These are phyloP conservation scores for Aspergillus ellipticus DNA, from an alignment of 495 filamentous ascomycete genomes.

Conservation along the genomic window DNA sequence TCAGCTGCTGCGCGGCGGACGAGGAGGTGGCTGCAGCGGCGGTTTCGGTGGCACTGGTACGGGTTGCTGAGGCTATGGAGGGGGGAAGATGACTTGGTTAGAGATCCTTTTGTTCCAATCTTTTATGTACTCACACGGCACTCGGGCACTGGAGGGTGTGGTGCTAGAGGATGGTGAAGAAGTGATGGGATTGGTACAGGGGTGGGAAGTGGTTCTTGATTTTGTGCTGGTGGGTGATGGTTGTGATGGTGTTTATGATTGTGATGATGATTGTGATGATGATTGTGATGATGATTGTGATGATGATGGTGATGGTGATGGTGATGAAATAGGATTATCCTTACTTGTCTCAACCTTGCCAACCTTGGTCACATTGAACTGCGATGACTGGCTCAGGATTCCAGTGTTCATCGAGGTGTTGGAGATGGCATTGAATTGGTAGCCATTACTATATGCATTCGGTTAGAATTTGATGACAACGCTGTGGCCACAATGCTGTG, in stretches of 20 bases:
- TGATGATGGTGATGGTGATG: conserved; percentile 12
- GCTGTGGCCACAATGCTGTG: background rate
- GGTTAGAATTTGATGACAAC: background rate
- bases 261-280: too few relatives aligned
- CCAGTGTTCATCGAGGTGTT: conserved; percentile 25
- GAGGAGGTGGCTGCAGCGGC: conserved; percentile 7
- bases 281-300: background rate
- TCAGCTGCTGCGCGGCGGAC: conserved; percentile 23
- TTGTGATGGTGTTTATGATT: background rate
- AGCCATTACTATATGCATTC: conserved; percentile 20
- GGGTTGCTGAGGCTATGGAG: background rate
- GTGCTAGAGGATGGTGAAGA: too few relatives aligned
- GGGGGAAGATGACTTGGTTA: background rate
- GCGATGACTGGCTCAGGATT: conserved; percentile 31
- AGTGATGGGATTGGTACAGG: conserved; percentile 1
- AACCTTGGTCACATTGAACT: conserved; percentile 28
- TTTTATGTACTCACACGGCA: background rate
- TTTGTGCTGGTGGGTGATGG: too few relatives aligned
- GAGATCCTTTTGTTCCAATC: background rate
- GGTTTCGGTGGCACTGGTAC: conserved; percentile 3
- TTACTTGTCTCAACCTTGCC: conserved; percentile 18
- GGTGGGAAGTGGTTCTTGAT: background rate
- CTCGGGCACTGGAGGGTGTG: background rate
- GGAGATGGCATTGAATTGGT: conserved; percentile 34
- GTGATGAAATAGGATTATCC: conserved; percentile 11